These are phyloP conservation scores for Coemansia sp. DNA, from an alignment of 192 early-diverging fungal genomes.

Conservation along the genomic window DNA sequence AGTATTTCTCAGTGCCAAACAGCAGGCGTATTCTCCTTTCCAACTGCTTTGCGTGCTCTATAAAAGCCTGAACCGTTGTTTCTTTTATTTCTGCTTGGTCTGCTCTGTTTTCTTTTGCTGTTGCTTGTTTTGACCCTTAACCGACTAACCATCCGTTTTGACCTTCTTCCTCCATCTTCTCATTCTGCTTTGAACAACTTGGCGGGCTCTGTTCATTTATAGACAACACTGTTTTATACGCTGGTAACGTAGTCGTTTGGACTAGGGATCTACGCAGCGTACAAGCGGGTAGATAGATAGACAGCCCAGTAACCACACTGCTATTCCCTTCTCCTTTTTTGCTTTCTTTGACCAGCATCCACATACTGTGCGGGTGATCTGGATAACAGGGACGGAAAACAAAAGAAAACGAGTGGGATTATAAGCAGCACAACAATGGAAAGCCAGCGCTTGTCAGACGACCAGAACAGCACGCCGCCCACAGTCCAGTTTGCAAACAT, in stretches of 20 bases:
- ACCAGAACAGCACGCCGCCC: constrained; percentile 10
- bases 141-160: background rate
- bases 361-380: background rate
- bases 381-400: background rate
- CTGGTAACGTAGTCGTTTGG: background rate
- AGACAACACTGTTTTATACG: background rate
- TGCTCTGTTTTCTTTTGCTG: background rate
- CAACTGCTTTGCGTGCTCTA: background rate
- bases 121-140: background rate
- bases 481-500: constrained; percentile 32
- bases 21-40: background rate
- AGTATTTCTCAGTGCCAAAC: no score
- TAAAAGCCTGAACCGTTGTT: background rate
- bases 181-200: background rate
- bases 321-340: background rate
- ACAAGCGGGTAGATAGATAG: background rate
- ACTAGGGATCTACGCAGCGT: background rate
- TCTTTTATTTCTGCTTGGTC: background rate
- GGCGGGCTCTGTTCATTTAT: background rate
- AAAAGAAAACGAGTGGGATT: background rate
- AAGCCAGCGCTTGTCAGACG: constrained; percentile 19
- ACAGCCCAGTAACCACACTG: background rate
- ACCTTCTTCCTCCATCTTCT: background rate
- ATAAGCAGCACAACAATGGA: background rate
- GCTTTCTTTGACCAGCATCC: background rate